phyloP scores from a whole-genome alignment of 768 basidiomycete genomes.

The Myochromella boudieri region DNA sequence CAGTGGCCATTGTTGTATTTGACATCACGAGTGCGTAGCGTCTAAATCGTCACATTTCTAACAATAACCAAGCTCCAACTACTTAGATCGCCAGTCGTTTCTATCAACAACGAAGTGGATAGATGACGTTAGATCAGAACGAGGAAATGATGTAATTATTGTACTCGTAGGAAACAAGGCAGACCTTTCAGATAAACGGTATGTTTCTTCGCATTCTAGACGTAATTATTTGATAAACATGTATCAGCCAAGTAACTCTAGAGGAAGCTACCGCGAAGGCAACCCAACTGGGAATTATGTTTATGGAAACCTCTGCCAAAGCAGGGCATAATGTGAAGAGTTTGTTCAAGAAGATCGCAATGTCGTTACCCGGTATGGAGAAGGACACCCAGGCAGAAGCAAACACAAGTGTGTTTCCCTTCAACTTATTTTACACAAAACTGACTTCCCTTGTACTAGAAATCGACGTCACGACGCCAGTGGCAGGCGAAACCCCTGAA shows the following conservation, averaged over 20 bases:
- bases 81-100: conserved; percentile 92
- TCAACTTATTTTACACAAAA: neutral
- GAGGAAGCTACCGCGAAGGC: conserved; percentile 95
- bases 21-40: conserved; percentile 89
- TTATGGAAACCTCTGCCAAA: conserved; percentile 99
- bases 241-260: conserved; percentile 91
- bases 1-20: conserved; percentile 97
- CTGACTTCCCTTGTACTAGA: conserved; percentile 44
- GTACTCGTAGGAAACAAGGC: conserved; percentile 99
- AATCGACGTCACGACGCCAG: conserved; percentile 86
- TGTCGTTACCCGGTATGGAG: conserved; percentile 96
- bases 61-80: conserved; percentile 4
- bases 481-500: conserved; percentile 71
- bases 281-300: conserved; percentile 91
- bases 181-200: conserved; percentile 98
- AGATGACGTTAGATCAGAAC: conserved; percentile 96
- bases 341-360: conserved; percentile 98
- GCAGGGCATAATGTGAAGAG: conserved; percentile 99
- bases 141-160: conserved; percentile 97
- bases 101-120: conserved; percentile 99
- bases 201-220: conserved; percentile 24
- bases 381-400: conserved; percentile 65
- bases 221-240: conserved; percentile 12
- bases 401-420: conserved; percentile 45
- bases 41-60: neutral